Evolutionary conservation across 257 asterid genomes (phyloP).

Genomic region (Fraxinus quadrangulata): DNA sequence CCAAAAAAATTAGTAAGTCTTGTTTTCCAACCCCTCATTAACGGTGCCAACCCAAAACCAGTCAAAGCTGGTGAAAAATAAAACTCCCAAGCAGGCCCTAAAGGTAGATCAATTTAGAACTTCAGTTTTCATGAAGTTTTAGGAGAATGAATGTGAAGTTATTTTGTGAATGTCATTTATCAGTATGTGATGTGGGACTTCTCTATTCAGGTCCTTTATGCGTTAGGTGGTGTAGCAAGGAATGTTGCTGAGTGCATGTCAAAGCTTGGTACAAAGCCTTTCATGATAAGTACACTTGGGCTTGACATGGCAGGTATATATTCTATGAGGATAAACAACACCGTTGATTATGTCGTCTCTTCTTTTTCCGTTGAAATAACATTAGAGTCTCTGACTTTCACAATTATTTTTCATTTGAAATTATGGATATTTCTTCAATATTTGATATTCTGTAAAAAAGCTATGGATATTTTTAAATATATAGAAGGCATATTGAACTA

Average conservation of each 20-base stretch:
- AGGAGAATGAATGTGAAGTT: neutral
- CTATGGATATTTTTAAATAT: neutral
- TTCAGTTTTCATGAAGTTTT: neutral
- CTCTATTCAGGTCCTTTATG: conserved; percentile 61
- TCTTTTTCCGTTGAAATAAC: neutral
- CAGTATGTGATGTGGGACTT: conserved; percentile 9
- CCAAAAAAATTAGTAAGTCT: no score
- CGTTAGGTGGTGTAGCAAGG: conserved; percentile 91
- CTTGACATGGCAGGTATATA: conserved; percentile 79
- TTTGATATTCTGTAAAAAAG: neutral
- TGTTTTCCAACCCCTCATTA: no score
- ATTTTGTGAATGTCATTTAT: neutral
- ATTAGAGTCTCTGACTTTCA: neutral
- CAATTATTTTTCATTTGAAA: neutral
- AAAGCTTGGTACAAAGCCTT: conserved; percentile 88
- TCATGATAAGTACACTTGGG: conserved; percentile 86
- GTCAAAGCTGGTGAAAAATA: no score
- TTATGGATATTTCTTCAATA: neutral
- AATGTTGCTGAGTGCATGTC: conserved; percentile 92
- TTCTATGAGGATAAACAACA: conserved; percentile 8
- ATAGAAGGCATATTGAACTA: neutral
- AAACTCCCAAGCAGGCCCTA: neutral
- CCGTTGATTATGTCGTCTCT: neutral
- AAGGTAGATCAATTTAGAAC: neutral
- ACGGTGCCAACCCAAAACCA: no score